These are phyloP conservation scores for Meripilus lineatus DNA, from an alignment of 1,284 basidiomycete species.

Conservation along the genomic window DNA sequence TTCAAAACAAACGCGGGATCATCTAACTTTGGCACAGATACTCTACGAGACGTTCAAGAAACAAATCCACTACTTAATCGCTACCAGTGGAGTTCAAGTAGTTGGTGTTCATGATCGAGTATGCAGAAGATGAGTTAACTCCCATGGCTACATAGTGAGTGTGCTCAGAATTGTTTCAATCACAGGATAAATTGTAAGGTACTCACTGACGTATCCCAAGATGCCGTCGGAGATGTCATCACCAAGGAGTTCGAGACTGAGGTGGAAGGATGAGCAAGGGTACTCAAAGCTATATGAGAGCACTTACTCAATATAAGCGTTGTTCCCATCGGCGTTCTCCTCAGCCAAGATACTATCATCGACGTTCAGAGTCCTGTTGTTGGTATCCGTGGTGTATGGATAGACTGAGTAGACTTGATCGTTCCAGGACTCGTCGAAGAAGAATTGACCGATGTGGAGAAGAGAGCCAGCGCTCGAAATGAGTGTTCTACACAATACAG, in stretches of 20 bases:
- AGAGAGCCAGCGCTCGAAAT: slow-evolving; percentile 38
- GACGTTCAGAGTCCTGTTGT: slow-evolving; percentile 21
- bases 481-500: slow-evolving; percentile 23
- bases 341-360: slow-evolving; percentile 22
- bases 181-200: not conserved
- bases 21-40: too few species aligned
- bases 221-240: slow-evolving; percentile 10
- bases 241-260: slow-evolving; percentile 7
- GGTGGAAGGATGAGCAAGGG: slow-evolving; percentile 15
- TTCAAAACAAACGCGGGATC: too few species aligned
- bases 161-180: not conserved
- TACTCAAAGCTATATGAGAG: slow-evolving; percentile 20
- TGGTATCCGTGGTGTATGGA: slow-evolving; percentile 24
- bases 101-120: slow-evolving; percentile 10
- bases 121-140: slow-evolving; percentile 8
- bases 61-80: too few species aligned
- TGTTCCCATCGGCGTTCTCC: slow-evolving; percentile 24
- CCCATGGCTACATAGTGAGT: slow-evolving; percentile 8
- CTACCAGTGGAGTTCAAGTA: slow-evolving; percentile 8
- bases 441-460: slow-evolving; percentile 58
- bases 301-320: slow-evolving; percentile 25
- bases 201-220: slow-evolving; percentile 12
- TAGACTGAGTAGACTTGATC: slow-evolving; percentile 25
- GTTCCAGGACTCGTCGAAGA: slow-evolving; percentile 60
- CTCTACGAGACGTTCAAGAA: too few species aligned